phyloP scores from a whole-genome alignment of 2,329 filamentous ascomycete species.

The Golovinomyces cichoracearum region DNA sequence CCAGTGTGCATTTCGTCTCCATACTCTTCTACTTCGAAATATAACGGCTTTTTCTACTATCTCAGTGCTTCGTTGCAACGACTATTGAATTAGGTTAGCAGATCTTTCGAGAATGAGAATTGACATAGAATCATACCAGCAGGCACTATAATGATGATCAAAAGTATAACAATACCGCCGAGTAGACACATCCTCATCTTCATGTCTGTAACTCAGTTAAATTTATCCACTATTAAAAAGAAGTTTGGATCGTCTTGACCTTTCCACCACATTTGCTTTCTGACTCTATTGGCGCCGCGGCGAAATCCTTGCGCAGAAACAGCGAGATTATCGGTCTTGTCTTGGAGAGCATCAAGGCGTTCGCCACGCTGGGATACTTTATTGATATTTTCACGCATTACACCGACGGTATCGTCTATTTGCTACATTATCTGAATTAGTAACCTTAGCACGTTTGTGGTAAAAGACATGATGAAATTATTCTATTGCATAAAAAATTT shows the following conservation, averaged over 20 bases:
- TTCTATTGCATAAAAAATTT: no score
- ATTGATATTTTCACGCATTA: constrained; percentile 95
- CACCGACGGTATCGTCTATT: constrained; percentile 87
- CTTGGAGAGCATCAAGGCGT: constrained; percentile 62
- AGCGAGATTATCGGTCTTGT: constrained; percentile 86
- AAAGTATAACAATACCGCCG: constrained; percentile 66
- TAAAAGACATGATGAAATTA: no score
- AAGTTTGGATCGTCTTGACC: constrained; percentile 2
- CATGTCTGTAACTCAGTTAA: constrained; percentile 36
- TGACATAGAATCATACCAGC: constrained; percentile 35
- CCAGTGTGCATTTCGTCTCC: constrained; percentile 3
- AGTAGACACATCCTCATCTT: constrained; percentile 98
- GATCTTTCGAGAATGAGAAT: background rate
- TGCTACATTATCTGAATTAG: constrained; percentile 35
- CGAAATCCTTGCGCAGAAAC: constrained; percentile 87
- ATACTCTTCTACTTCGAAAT: background rate
- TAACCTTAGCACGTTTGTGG: no score
- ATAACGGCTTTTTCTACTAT: background rate
- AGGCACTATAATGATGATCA: constrained; percentile 85
- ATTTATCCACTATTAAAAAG: background rate
- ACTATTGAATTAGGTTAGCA: constrained; percentile 15
- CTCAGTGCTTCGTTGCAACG: constrained; percentile 20
- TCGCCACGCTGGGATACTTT: constrained; percentile 86
- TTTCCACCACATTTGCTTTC: constrained; percentile 99
- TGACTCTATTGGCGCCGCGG: constrained; percentile 80